Evolutionary conservation across 2,329 filamentous ascomycete species (phyloP).

Genomic region (Conoideocrella luteorostrata): DNA sequence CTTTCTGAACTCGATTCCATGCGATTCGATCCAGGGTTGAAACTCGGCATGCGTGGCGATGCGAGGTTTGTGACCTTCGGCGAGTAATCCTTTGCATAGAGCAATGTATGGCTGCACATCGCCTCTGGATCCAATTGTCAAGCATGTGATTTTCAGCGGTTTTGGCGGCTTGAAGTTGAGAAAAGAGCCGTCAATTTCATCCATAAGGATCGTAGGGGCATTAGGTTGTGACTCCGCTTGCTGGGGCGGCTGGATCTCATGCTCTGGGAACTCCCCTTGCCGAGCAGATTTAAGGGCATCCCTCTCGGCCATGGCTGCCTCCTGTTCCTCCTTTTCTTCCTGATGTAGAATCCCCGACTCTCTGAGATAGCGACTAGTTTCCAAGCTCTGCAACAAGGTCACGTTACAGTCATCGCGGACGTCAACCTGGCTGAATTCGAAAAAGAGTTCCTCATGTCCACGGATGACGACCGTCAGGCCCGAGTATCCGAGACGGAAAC

Average conservation of each 20-base stretch:
- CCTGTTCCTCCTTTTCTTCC: constrained; percentile 63
- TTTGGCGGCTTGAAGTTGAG: constrained; percentile 83
- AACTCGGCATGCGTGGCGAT: constrained; percentile 95
- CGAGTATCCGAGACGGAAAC: constrained; percentile 85
- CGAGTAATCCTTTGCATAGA: constrained; percentile 81
- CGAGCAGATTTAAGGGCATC: constrained; percentile 73
- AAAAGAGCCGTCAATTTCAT: constrained; percentile 81
- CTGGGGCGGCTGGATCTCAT: constrained; percentile 44
- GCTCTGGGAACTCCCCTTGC: constrained; percentile 42
- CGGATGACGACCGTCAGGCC: constrained; percentile 89
- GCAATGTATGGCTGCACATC: constrained; percentile 98
- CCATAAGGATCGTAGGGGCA: constrained; percentile 74
- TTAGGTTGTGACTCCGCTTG: constrained; percentile 43
- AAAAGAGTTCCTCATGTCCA: constrained; percentile 93
- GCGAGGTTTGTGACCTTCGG: constrained; percentile 76
- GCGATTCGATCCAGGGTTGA: constrained; percentile 78
- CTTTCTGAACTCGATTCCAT: constrained; percentile 86
- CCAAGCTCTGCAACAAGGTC: constrained; percentile 70
- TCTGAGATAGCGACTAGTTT: constrained; percentile 62
- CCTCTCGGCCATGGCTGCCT: constrained; percentile 73
- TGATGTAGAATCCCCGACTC: constrained; percentile 62
- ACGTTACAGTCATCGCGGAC: constrained; percentile 84
- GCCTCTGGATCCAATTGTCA: constrained; percentile 92
- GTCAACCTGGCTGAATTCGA: constrained; percentile 77
- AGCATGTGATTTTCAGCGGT: constrained; percentile 77